Evolutionary conservation across 345 rosid species (phyloP).

Genomic region (Salix dunnii): DNA sequence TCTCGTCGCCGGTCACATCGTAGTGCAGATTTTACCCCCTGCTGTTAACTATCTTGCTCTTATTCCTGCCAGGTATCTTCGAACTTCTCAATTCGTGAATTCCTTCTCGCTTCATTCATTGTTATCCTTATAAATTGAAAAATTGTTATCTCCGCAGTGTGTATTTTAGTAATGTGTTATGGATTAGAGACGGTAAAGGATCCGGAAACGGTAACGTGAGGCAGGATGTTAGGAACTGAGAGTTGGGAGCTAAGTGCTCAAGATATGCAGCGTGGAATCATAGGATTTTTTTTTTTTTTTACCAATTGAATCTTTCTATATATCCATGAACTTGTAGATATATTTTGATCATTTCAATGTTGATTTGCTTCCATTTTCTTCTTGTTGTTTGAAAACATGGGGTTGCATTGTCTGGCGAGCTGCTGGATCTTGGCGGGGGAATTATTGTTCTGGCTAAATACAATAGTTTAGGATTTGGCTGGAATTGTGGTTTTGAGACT

Average conservation of each 20-base stretch:
- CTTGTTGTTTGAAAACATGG: background rate
- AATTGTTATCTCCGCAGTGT: background rate
- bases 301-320: background rate
- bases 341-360: background rate
- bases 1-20: constrained; percentile 66
- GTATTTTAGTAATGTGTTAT: background rate
- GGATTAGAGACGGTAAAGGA: background rate
- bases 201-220: background rate
- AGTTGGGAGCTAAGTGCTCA: too few species aligned
- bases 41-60: constrained; percentile 71
- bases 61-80: constrained; percentile 75
- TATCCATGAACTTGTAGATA: background rate
- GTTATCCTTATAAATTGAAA: background rate
- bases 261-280: background rate
- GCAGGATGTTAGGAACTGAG: background rate
- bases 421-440: background rate
- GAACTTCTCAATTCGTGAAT: background rate
- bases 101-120: background rate
- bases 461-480: background rate
- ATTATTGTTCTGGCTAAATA: background rate
- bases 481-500: background rate
- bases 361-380: background rate
- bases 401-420: background rate
- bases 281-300: background rate
- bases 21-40: constrained; percentile 76